A percentile compares a stretch with the other conserved stretches of the same genome.
These are phyloP conservation scores for Cladosporium sp. DNA, from an alignment of 2,329 filamentous ascomycete genomes.

Conservation along the genomic window DNA sequence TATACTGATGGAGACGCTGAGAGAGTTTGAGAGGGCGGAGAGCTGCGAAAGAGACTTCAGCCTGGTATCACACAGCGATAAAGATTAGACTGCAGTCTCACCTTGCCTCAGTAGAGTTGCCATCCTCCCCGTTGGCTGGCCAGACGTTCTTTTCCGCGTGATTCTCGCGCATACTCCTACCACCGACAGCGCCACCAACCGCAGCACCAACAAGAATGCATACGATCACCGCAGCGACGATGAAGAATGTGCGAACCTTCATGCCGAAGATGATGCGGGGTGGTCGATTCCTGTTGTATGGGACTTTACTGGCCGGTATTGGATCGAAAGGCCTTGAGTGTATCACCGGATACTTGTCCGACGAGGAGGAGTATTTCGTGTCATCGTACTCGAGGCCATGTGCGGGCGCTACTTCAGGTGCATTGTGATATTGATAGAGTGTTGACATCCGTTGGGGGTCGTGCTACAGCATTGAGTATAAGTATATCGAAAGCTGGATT, in stretches of 20 bases:
- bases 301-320: slow-evolving; percentile 18
- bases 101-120: neutral
- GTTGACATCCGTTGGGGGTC: slow-evolving; percentile 23
- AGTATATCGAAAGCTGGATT: neutral
- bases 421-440: slow-evolving; percentile 35
- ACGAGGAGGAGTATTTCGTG: slow-evolving; percentile 26
- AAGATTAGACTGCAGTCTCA: neutral
- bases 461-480: neutral
- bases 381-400: slow-evolving; percentile 35
- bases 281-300: slow-evolving; percentile 25
- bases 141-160: neutral
- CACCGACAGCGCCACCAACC: slow-evolving; percentile 32
- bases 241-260: slow-evolving; percentile 31
- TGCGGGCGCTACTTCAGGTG: slow-evolving; percentile 33
- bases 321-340: slow-evolving; percentile 18
- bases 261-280: slow-evolving; percentile 36
- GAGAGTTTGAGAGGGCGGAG: slow-evolving; percentile 14
- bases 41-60: neutral
- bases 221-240: slow-evolving; percentile 28
- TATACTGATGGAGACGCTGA: slow-evolving; percentile 21
- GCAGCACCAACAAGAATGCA: slow-evolving; percentile 31
- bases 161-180: slow-evolving; percentile 22
- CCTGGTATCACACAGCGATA: no score
- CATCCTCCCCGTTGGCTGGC: neutral
- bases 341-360: slow-evolving; percentile 33